Conservation (phyloP, 306 rosid species). For the Herpetospermum pedunculosum region DNA sequence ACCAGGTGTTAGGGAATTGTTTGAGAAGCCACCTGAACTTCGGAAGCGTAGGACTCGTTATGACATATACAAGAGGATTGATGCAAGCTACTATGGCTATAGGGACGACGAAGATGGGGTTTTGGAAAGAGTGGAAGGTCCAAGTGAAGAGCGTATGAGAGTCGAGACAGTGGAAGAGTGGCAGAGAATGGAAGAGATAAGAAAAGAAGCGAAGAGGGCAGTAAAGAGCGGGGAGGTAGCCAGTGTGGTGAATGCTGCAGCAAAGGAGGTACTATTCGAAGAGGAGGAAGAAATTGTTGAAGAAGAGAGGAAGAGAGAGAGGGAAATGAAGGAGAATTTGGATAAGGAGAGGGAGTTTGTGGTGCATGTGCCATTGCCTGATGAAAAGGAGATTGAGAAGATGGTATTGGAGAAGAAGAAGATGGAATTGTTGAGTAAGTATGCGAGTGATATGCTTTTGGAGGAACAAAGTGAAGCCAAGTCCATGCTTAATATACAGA, state of each 20-base stretch:
- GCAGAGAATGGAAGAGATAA: conserved; percentile 57
- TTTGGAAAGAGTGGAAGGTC: conserved; percentile 50
- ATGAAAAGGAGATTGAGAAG: conserved; percentile 78
- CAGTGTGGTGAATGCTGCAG: conserved; percentile 30
- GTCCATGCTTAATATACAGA: conserved; percentile 54
- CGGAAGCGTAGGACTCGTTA: conserved; percentile 73
- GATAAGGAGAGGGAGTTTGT: conserved; percentile 60
- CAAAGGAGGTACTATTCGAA: conserved; percentile 48
- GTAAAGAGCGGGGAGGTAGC: conserved; percentile 79
- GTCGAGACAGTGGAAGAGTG: conserved; percentile 62
- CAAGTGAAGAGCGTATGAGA: conserved; percentile 52
- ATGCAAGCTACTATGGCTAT: conserved; percentile 78
- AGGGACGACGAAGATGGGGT: conserved; percentile 91
- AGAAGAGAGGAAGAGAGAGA: conserved; percentile 44
- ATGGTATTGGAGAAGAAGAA: conserved; percentile 95
- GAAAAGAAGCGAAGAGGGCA: conserved; percentile 69
- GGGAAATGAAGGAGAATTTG: conserved; percentile 30
- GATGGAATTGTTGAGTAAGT: conserved; percentile 59
- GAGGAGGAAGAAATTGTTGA: conserved; percentile 83
- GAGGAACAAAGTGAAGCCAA: conserved; percentile 73
- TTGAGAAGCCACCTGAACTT: conserved; percentile 84
- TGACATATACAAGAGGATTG: conserved; percentile 75
- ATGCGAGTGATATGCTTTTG: conserved; percentile 49
- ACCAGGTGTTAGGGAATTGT: conserved; percentile 72
- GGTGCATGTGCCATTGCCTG: conserved; percentile 85